A percentile compares a stretch with the other conserved stretches of the same genome.
phyloP scores from a whole-genome alignment of 1,284 basidiomycete species.

The Exobasidium rhododendri region DNA sequence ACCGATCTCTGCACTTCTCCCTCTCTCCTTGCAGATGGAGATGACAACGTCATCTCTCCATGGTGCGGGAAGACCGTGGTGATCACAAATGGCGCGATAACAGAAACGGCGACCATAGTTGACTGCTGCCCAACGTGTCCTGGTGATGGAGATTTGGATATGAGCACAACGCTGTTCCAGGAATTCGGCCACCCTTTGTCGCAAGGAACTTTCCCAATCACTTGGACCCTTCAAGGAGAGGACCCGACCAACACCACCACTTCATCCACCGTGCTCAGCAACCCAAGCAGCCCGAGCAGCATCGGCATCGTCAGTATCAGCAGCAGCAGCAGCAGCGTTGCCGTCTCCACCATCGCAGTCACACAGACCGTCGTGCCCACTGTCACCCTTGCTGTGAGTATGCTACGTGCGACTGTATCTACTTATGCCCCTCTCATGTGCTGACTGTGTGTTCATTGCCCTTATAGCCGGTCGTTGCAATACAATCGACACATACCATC shows the following conservation, averaged over 20 bases:
- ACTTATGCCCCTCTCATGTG: too few species aligned
- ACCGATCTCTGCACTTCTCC: not conserved
- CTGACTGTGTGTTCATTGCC: too few species aligned
- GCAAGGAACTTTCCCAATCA: slow-evolving; percentile 39
- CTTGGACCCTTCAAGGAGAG: slow-evolving; percentile 19
- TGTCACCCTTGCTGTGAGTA: too few species aligned
- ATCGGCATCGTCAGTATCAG: not conserved
- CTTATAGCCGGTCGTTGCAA: not conserved
- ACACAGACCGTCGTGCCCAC: too few species aligned
- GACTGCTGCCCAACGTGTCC: slow-evolving; percentile 73
- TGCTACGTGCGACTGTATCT: too few species aligned
- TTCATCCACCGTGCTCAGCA: not conserved
- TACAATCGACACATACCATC: not conserved
- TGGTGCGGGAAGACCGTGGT: slow-evolving; percentile 66
- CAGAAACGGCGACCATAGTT: slow-evolving; percentile 63
- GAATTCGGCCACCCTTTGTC: slow-evolving; percentile 18
- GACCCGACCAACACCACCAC: not conserved
- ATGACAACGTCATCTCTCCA: not conserved
- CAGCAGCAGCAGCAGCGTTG: not conserved
- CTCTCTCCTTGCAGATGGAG: not conserved
- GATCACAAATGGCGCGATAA: slow-evolving; percentile 61
- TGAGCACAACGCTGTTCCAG: slow-evolving; percentile 71
- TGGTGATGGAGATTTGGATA: slow-evolving; percentile 67
- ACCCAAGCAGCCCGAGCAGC: not conserved
- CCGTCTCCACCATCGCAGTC: too few species aligned